These are phyloP conservation scores for Podospora pseudoanserina DNA, from an alignment of 495 filamentous ascomycete genomes.

Conservation along the genomic window DNA sequence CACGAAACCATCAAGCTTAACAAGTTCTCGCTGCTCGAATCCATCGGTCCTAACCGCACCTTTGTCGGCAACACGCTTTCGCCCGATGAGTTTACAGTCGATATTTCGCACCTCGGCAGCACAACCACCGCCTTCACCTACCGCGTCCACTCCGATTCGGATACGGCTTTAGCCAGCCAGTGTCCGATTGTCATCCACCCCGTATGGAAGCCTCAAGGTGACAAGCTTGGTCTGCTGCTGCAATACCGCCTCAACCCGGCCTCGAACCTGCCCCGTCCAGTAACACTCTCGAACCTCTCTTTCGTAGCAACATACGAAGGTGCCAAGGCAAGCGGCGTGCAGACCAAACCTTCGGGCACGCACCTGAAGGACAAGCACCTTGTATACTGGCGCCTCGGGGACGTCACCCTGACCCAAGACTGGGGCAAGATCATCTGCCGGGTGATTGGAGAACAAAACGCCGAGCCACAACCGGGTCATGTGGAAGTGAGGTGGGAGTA, in stretches of 20 bases:
- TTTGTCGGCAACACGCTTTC: slow-evolving; percentile 69
- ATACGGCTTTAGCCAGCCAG: slow-evolving; percentile 54
- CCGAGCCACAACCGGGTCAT: slow-evolving; percentile 67
- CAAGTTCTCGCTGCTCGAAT: slow-evolving; percentile 86
- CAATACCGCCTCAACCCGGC: slow-evolving; percentile 82
- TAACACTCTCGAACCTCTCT: slow-evolving; percentile 76
- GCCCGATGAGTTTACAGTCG: slow-evolving; percentile 77
- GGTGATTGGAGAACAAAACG: slow-evolving; percentile 67
- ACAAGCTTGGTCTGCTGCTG: slow-evolving; percentile 77
- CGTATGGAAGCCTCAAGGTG: slow-evolving; percentile 76
- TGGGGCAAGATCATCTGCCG: slow-evolving; percentile 73
- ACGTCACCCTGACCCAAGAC: slow-evolving; percentile 61
- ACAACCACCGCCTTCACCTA: slow-evolving; percentile 91
- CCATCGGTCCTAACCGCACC: slow-evolving; percentile 89
- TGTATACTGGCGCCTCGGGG: slow-evolving; percentile 85
- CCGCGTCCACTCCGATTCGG: slow-evolving; percentile 74
- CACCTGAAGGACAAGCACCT: slow-evolving; percentile 86
- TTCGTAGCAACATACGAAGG: slow-evolving; percentile 77
- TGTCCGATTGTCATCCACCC: slow-evolving; percentile 74
- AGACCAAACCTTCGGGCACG: slow-evolving; percentile 69
- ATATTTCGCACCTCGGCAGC: slow-evolving; percentile 64
- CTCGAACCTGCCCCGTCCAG: slow-evolving; percentile 49
- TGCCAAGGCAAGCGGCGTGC: slow-evolving; percentile 56
- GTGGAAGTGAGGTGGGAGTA: slow-evolving; percentile 82
- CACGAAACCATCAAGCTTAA: slow-evolving; percentile 76